Conservation (phyloP, 306 rosid genomes). For the Castanea crenata region DNA sequence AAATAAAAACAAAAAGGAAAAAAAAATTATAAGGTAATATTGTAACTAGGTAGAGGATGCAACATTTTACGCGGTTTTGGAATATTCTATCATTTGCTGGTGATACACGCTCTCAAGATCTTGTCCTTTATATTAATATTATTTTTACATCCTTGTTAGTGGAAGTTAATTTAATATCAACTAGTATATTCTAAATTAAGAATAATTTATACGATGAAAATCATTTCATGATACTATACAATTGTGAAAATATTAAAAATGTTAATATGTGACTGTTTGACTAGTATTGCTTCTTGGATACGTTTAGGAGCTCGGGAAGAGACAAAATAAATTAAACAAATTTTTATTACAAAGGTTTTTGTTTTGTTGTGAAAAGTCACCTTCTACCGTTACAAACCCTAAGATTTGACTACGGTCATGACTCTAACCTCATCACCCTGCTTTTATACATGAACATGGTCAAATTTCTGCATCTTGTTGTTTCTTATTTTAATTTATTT, state of each 20-base stretch:
- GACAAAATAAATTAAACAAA: conserved; percentile 12
- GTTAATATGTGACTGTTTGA: conserved; percentile 21
- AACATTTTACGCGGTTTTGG: conserved; percentile 23
- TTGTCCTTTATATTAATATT: background rate
- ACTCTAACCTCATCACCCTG: conserved; percentile 10
- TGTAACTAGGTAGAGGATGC: background rate
- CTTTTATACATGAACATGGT: background rate
- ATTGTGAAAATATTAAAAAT: background rate
- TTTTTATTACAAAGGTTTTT: background rate
- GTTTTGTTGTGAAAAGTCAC: conserved; percentile 30
- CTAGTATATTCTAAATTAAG: background rate
- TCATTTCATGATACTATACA: background rate
- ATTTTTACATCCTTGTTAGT: conserved; percentile 10
- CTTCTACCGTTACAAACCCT: conserved; percentile 16
- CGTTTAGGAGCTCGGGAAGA: conserved; percentile 27
- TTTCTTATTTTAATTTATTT: background rate
- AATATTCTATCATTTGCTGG: conserved; percentile 15
- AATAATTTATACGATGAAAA: background rate
- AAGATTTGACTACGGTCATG: conserved; percentile 24
- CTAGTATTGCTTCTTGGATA: conserved; percentile 27
- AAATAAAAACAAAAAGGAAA: no score
- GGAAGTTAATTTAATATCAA: background rate
- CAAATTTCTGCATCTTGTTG: background rate
- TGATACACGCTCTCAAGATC: conserved; percentile 18
- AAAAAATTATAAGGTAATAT: no score